A percentile compares a stretch with the other conserved stretches of the same genome.
These are phyloP conservation scores for Perilla frutescens DNA, from an alignment of 257 asterid genomes.

Conservation along the genomic window DNA sequence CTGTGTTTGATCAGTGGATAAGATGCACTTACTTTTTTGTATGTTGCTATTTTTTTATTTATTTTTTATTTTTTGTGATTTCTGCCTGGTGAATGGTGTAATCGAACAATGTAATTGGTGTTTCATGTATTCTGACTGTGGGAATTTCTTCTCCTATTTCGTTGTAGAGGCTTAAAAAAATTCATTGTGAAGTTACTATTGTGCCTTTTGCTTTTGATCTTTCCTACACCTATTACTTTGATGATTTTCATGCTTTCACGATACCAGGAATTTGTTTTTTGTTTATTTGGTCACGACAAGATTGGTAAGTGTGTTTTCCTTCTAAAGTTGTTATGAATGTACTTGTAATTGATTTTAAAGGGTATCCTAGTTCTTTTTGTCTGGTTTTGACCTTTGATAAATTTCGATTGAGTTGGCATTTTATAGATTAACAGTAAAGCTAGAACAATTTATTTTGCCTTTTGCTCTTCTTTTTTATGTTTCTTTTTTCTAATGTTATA, in stretches of 20 bases:
- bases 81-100: slow-evolving; percentile 1
- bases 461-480: no score
- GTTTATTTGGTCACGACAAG: neutral
- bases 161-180: neutral
- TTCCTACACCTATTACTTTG: neutral
- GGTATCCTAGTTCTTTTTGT: neutral
- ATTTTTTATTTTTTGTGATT: neutral
- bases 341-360: slow-evolving; percentile 1
- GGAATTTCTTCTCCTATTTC: slow-evolving; percentile 18
- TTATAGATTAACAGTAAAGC: neutral
- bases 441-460: no score
- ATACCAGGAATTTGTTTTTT: neutral
- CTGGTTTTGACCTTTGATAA: neutral
- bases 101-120: neutral
- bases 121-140: slow-evolving; percentile 5
- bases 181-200: neutral
- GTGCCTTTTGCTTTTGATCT: slow-evolving; percentile 20
- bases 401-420: neutral
- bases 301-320: neutral
- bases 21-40: neutral
- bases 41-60: slow-evolving; percentile 5
- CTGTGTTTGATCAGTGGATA: neutral
- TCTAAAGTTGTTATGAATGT: neutral
- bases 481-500: no score
- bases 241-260: neutral